Evolutionary conservation across 768 basidiomycete genomes (phyloP).

Genomic region (Goffeauzyma gilvescens): DNA sequence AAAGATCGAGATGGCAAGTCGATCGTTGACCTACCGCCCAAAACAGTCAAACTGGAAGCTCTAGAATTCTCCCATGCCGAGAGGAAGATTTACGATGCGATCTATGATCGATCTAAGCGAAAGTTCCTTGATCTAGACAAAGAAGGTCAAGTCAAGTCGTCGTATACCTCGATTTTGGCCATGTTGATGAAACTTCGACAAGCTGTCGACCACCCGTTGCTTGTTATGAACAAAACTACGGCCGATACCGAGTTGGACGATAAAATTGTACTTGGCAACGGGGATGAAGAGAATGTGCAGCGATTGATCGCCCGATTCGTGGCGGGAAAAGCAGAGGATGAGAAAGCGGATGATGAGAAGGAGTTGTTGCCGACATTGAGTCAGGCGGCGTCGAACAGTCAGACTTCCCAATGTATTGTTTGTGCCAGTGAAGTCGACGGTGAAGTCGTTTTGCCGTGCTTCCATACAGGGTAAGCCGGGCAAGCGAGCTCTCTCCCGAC

Average conservation of each 20-base stretch:
- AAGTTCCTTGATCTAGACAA: conserved; percentile 62
- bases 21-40: conserved; percentile 73
- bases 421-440: conserved; percentile 37
- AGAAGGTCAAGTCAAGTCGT: conserved; percentile 66
- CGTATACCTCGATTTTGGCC: conserved; percentile 43
- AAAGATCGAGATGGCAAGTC: conserved; percentile 62
- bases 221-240: conserved; percentile 47
- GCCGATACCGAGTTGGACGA: conserved; percentile 13
- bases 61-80: conserved; percentile 69
- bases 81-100: conserved; percentile 69
- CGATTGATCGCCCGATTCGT: conserved; percentile 29
- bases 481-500: too few species aligned
- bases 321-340: conserved; percentile 8
- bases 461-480: conserved; percentile 20
- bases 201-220: conserved; percentile 73
- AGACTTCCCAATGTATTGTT: conserved; percentile 36
- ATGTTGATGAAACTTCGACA: conserved; percentile 88
- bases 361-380: conserved; percentile 20
- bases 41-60: conserved; percentile 55
- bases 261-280: conserved; percentile 23
- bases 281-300: conserved; percentile 35
- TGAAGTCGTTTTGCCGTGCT: conserved; percentile 37
- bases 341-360: conserved; percentile 38
- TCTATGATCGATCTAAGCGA: conserved; percentile 58
- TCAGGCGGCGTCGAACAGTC: conserved; percentile 24